Base-by-base conservation (phyloP, 768 basidiomycete genomes). In the Lanmaoa rubissima region DNA sequence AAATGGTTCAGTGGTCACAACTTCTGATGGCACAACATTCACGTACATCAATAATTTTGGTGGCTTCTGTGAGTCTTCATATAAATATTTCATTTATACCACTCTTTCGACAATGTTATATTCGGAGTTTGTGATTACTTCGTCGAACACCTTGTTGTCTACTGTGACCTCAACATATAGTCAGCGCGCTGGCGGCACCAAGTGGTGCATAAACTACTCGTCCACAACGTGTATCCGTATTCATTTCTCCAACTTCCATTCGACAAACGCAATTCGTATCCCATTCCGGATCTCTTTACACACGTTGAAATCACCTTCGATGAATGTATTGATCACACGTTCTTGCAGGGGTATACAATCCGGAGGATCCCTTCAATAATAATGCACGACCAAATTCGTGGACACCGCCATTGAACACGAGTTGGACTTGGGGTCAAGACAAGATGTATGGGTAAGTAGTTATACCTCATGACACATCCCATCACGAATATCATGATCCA, bases 31-130 rank as follows among this genome's bases (percentile, higher is more conserved):
- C 1, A 73, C 82, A 1, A 84, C 79, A 1, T 89, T 94, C 72
- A 83, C 78, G 3, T 95, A 96, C 69, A 77, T 76, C 56, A 95
- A 94, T 71, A 73, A 79, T 19, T 89, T 91, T 67, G 91, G 85
- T 35, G 88, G 88, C 40, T 82, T 79, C 65, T 89, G 87, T 86
- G 68, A 80, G 84, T 53, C 26, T 57, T 47, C 53, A 31, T 49
- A 44, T 48, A 28, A 28, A 4, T 28, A 6, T 28, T 11, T 40
- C 19, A 39, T 53, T 5, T 31, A 31, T 43, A 35, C 10, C 44
- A 16, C 44, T 47, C 34, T 34, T 36, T 24, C 39, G 17, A 36
- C 12, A 8, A 12, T 31, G 34, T n/a, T 13, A 14, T 38, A 21
- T 44, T 35, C 3, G 54, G 31, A 4, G 36, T 45, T 54, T 54